Evolutionary conservation across 371 early-diverging fungal species (phyloP), one percentile per base, ranked within the genome.

Genomic region (Saksenaea vasiformis): DNA sequence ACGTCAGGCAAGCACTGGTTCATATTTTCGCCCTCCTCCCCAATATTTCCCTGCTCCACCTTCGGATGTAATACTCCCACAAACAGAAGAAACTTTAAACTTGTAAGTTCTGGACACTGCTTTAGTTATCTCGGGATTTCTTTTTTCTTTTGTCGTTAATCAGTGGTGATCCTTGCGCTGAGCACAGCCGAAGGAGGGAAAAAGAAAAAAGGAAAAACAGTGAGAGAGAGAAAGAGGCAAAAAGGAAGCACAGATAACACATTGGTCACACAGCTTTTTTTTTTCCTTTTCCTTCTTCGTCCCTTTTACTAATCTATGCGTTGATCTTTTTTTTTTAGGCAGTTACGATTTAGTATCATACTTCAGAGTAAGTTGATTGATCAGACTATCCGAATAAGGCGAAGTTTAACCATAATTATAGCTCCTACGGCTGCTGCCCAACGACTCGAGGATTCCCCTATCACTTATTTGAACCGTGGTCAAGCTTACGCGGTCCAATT

Each of bases 381-480:
- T 31, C 51, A 47, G 47, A 10, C 11, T 1, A n/a, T 7, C 19
- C 24, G n/a, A 22, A 22, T 22, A n/a, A n/a, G 26, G 22, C 22
- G 51, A 47, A 47, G 22, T 22, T 47, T 31, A 57, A n/a, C 35
- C 22, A 37, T n/a, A 14, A 41, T 39, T 27, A 43, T 63, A 79
- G 79, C 79, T 19, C 66, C 79, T 13, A 79, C 77, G 15, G 79
- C 79, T 5, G 67, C 70, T 10, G 58, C 63, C 10, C 76, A 74
- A 54, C 66, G 67, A 26, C 66, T 68, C 24, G 72, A 76, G n/a
- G 65, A 80, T 27, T 71, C 79, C 1, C 74, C 85, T 1, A 69
- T 86, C 26, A 89, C 89, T 1, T 89, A 89, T 65, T 73, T 89
- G 14, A 89, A 89, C 64, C 86, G 88, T 53, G 87, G 87, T 57